These are phyloP conservation scores for Azolla pinnata DNA, from an alignment of 75 land plant genomes.

Conservation along the genomic window DNA sequence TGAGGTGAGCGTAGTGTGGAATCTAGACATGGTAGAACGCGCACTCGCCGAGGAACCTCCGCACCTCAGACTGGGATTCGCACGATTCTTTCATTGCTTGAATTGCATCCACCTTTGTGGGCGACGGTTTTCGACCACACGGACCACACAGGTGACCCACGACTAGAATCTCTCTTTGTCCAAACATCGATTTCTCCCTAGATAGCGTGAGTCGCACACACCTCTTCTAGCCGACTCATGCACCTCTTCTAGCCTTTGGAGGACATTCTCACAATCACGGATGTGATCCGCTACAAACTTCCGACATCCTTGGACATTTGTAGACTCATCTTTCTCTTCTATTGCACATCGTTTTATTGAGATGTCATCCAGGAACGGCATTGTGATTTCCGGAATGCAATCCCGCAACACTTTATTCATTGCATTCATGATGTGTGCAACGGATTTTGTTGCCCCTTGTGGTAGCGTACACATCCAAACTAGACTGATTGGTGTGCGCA, in stretches of 20 bases:
- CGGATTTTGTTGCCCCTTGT: neutral
- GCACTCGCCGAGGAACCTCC: neutral
- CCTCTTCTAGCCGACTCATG: too few relatives aligned
- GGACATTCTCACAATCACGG: neutral
- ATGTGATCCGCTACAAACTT: neutral
- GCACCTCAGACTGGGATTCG: neutral
- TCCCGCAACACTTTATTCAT: neutral
- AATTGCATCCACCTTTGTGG: neutral
- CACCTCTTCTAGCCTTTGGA: neutral
- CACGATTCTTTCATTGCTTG: neutral
- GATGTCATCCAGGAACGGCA: constrained; percentile 10
- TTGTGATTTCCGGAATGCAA: constrained; percentile 6
- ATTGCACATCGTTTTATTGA: constrained; percentile 13
- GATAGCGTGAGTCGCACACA: constrained; percentile 1
- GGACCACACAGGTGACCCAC: constrained; percentile 4
- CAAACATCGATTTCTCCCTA: neutral
- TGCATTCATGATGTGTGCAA: neutral
- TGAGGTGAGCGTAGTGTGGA: neutral
- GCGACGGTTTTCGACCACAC: neutral
- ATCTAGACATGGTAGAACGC: neutral
- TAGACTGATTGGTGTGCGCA: constrained; percentile 1
- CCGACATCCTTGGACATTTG: neutral
- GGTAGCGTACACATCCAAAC: constrained; percentile 6
- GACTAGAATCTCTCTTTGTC: neutral
- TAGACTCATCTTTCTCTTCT: neutral